phyloP scores from a whole-genome alignment of 345 rosid species.

The Microcos paniculata region DNA sequence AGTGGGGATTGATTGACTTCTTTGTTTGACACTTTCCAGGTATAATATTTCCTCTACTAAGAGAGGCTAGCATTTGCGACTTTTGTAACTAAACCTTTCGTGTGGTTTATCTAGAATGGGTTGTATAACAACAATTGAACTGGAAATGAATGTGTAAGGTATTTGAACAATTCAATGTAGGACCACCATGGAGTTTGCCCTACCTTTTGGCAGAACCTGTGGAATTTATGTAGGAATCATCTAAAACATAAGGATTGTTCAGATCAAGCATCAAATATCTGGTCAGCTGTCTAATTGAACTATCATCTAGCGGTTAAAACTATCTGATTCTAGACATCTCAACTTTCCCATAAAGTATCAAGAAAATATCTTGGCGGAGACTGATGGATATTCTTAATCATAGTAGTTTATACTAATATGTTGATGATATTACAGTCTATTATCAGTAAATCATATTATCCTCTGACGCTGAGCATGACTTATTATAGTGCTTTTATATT shows the following conservation, averaged over 20 bases:
- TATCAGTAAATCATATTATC: background rate
- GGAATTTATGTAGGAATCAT: background rate
- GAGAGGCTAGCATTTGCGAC: background rate
- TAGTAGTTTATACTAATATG: background rate
- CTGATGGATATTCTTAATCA: background rate
- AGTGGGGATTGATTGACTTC: slow-evolving; percentile 54
- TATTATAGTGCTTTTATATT: background rate
- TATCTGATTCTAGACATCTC: background rate
- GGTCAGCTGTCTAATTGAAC: background rate
- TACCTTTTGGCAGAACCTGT: background rate
- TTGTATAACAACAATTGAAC: background rate
- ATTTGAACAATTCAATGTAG: background rate
- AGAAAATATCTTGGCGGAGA: background rate
- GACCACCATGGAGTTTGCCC: background rate
- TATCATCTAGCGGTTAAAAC: background rate
- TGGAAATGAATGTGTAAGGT: background rate
- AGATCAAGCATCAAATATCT: background rate
- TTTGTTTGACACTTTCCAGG: background rate
- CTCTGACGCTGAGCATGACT: background rate
- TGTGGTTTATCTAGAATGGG: background rate
- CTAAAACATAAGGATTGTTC: background rate
- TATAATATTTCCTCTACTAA: background rate
- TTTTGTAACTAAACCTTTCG: background rate
- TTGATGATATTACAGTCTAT: too few species aligned
- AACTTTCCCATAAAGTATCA: background rate